Evolutionary conservation across 2,329 filamentous ascomycete genomes (phyloP).

Genomic region (Raffaelea deltoideospora): DNA sequence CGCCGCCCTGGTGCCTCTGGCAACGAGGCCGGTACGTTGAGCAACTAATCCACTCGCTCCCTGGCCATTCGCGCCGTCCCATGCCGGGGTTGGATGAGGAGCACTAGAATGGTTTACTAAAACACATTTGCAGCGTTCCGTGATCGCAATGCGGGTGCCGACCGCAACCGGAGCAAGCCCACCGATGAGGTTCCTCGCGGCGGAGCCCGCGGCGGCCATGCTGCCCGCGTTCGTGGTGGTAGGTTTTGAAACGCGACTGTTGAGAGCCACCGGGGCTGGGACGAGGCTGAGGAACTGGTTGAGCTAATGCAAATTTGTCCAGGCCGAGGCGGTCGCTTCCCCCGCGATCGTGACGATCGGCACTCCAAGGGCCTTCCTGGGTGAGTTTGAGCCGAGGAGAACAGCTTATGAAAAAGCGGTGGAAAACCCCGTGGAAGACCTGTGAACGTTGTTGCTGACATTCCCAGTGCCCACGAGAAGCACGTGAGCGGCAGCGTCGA

Average conservation of each 20-base stretch:
- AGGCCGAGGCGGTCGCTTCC: conserved; percentile 39
- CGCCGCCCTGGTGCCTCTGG: conserved; percentile 46
- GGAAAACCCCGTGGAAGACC: too few relatives aligned
- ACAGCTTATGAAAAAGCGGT: too few relatives aligned
- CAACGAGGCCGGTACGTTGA: conserved; percentile 69
- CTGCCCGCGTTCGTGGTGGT: conserved; percentile 48
- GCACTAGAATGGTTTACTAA: conserved; percentile 6
- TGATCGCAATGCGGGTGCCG: conserved; percentile 67
- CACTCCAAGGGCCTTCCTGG: conserved; percentile 31
- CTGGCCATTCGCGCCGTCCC: neutral
- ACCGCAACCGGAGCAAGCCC: conserved; percentile 68
- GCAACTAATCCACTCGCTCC: neutral
- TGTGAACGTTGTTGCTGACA: conserved; percentile 11
- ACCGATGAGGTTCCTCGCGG: conserved; percentile 50
- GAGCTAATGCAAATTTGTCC: neutral
- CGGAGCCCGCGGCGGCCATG: conserved; percentile 45
- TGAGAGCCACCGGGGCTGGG: neutral
- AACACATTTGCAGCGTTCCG: conserved; percentile 54
- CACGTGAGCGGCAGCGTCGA: conserved; percentile 75
- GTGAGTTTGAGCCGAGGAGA: too few relatives aligned
- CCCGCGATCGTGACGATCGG: conserved; percentile 40
- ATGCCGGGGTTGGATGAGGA: neutral
- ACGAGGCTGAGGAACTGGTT: too few relatives aligned
- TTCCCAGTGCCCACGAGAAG: conserved; percentile 62
- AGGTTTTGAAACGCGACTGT: conserved; percentile 14